Conservation (phyloP, 1,284 basidiomycete species). For the Ceratobasidium sp. region DNA sequence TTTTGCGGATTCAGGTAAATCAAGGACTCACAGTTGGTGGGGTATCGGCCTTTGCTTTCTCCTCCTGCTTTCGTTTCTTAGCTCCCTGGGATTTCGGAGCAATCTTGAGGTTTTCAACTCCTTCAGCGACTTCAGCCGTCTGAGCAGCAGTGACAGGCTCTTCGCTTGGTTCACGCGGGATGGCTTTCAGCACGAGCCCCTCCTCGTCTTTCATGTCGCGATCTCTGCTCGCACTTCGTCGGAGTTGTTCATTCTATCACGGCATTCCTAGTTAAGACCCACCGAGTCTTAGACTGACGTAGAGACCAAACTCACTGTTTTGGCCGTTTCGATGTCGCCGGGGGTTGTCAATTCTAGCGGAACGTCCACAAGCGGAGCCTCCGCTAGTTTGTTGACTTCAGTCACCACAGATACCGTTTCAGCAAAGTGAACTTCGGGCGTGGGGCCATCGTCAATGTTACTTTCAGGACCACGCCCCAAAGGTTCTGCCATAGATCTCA, state of each 20-base stretch:
- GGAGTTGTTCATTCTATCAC: conserved; percentile 18
- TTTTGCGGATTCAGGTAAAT: background rate
- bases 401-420: conserved; percentile 31
- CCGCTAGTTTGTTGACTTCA: conserved; percentile 28
- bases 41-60: background rate
- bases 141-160: conserved; percentile 3
- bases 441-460: background rate
- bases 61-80: conserved; percentile 10
- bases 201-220: conserved; percentile 37
- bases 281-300: no score
- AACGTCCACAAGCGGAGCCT: conserved; percentile 15
- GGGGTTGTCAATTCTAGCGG: conserved; percentile 24
- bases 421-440: conserved; percentile 33
- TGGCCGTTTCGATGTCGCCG: background rate
- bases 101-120: conserved; percentile 16
- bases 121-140: conserved; percentile 23
- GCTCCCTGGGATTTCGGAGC: background rate
- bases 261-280: no score
- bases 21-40: background rate
- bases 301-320: background rate
- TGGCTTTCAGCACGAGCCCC: conserved; percentile 11
- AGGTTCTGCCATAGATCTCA: conserved; percentile 33
- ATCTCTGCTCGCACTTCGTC: conserved; percentile 31
- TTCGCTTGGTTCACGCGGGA: conserved; percentile 21
- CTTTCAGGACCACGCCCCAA: background rate